phyloP scores from a whole-genome alignment of 257 asterid species.

The Prunella vulgaris region DNA sequence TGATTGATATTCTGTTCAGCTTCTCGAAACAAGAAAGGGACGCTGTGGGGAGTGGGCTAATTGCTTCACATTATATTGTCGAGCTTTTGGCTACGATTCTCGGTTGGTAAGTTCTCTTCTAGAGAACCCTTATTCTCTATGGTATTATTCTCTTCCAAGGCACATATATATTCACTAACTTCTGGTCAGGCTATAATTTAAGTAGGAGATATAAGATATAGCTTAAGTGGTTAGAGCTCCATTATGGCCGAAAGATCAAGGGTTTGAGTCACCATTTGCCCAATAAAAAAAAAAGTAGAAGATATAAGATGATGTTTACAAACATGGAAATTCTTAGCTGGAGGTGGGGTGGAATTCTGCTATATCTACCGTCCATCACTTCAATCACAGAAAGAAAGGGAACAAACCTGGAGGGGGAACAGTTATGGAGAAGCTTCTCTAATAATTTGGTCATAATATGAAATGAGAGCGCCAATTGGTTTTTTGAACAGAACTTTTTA shows the following conservation, averaged over 20 bases:
- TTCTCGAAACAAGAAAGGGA: constrained; percentile 85
- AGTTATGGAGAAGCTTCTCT: neutral
- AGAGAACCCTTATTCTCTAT: constrained; percentile 1
- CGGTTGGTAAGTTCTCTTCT: constrained; percentile 59
- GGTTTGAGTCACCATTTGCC: too few species aligned
- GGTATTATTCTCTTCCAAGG: neutral
- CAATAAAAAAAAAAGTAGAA: too few species aligned
- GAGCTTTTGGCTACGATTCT: constrained; percentile 89
- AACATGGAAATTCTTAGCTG: neutral
- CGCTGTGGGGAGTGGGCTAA: constrained; percentile 99
- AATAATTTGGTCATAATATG: neutral
- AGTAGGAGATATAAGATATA: neutral
- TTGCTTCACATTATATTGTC: constrained; percentile 92
- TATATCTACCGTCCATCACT: neutral
- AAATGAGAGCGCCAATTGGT: neutral
- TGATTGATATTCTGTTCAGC: constrained; percentile 46
- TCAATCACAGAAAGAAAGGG: neutral
- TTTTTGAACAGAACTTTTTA: neutral
- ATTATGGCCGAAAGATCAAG: too few species aligned
- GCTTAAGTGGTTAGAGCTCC: too few species aligned
- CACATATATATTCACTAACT: neutral
- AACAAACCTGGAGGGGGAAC: neutral
- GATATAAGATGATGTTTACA: neutral
- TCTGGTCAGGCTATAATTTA: neutral
- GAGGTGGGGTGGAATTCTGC: neutral